Conservation (phyloP, 148 eudicot species). For the Heliamphora exappendiculata region DNA sequence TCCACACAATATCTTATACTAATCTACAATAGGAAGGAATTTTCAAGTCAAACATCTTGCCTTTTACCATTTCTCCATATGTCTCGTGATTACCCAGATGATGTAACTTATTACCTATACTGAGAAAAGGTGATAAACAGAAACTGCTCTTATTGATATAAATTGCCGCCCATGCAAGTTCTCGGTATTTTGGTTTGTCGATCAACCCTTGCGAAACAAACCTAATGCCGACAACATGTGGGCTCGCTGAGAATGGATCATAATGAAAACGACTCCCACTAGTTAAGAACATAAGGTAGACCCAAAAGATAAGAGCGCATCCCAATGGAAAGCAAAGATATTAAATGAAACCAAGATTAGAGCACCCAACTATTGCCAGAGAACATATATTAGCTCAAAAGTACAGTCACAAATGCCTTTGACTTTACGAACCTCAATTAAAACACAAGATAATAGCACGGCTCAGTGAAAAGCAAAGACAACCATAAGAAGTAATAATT, state of each 20-base stretch:
- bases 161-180: not conserved
- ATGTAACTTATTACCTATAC: not conserved
- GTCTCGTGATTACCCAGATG: not conserved
- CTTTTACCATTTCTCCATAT: not conserved
- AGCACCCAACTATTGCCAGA: too few relatives aligned
- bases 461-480: not conserved
- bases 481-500: not conserved
- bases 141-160: not conserved
- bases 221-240: not conserved
- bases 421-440: too few relatives aligned
- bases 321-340: not conserved
- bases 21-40: not conserved
- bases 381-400: too few relatives aligned
- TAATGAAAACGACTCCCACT: not conserved
- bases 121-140: not conserved
- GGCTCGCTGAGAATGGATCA: not conserved
- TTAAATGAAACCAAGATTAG: too few relatives aligned
- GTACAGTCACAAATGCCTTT: too few relatives aligned
- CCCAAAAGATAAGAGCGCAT: not conserved
- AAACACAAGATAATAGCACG: not conserved
- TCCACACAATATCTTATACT: too few relatives aligned
- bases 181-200: not conserved
- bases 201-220: not conserved
- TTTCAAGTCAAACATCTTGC: not conserved
- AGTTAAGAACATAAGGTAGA: not conserved